These are phyloP conservation scores for Tremella yokohamensis DNA, from an alignment of 768 basidiomycete genomes.

Conservation along the genomic window DNA sequence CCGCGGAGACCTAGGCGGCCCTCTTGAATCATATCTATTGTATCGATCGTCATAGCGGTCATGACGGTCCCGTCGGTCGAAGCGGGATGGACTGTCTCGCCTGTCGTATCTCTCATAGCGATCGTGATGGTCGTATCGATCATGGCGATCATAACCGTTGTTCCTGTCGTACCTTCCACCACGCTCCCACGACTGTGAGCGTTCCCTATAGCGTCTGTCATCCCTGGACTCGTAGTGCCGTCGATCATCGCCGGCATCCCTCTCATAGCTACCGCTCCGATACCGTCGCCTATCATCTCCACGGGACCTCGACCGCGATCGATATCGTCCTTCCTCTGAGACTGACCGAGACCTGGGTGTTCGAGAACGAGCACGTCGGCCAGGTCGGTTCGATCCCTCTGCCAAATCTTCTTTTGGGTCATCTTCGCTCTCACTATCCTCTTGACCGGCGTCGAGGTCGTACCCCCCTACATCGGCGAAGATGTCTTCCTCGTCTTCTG, in stretches of 20 bases:
- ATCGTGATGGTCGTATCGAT: too few relatives aligned
- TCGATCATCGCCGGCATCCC: not conserved
- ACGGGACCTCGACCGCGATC: slow-evolving; percentile 10
- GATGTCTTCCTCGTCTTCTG: slow-evolving; percentile 66
- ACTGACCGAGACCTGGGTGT: slow-evolving; percentile 15
- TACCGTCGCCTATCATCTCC: slow-evolving; percentile 6
- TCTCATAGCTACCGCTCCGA: not conserved
- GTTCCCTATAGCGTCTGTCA: not conserved
- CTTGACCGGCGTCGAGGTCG: slow-evolving; percentile 62
- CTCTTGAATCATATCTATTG: not conserved
- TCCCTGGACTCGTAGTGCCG: slow-evolving; percentile 5
- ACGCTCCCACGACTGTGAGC: not conserved
- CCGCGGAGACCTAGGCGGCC: too few relatives aligned
- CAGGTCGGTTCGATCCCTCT: slow-evolving; percentile 32
- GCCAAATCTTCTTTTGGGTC: slow-evolving; percentile 51
- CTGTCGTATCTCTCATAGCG: too few relatives aligned
- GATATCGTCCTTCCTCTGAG: slow-evolving; percentile 13
- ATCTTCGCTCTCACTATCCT: slow-evolving; percentile 58
- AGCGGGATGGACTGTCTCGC: not conserved
- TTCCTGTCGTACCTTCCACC: not conserved
- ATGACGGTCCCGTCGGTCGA: not conserved
- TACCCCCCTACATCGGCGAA: slow-evolving; percentile 84
- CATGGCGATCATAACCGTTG: not conserved
- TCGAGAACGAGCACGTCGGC: not conserved
- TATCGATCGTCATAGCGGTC: not conserved